Conservation (phyloP, 2,329 filamentous ascomycete genomes). For the Fusarium sp. region DNA sequence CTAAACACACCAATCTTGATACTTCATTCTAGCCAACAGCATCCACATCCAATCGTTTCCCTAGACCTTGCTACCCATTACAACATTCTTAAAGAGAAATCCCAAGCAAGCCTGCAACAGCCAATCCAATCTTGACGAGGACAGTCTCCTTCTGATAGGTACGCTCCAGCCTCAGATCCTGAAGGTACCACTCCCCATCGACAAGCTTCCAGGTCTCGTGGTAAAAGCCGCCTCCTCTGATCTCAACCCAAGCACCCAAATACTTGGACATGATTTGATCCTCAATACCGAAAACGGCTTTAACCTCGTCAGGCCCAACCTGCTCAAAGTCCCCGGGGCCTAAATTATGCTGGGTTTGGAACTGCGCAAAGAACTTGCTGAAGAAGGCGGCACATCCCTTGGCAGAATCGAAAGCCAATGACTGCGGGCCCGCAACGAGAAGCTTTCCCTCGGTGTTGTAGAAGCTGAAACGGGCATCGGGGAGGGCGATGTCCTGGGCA, state of each 20-base stretch:
- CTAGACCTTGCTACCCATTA: not conserved
- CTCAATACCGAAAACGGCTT: slow-evolving; percentile 39
- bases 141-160: slow-evolving; percentile 37
- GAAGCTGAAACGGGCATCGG: slow-evolving; percentile 37
- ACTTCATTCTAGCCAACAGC: not conserved
- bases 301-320: slow-evolving; percentile 39
- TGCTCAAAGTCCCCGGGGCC: slow-evolving; percentile 42
- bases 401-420: slow-evolving; percentile 8
- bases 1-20: not conserved
- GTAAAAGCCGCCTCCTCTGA: slow-evolving; percentile 41
- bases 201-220: slow-evolving; percentile 39
- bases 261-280: slow-evolving; percentile 31
- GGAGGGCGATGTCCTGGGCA: slow-evolving; percentile 37
- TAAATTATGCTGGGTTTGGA: slow-evolving; percentile 43
- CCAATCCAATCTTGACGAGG: slow-evolving; percentile 4
- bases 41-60: not conserved
- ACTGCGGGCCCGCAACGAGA: not conserved
- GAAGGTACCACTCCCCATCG: slow-evolving; percentile 40
- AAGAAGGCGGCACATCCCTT: slow-evolving; percentile 33
- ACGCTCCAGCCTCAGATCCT: slow-evolving; percentile 35
- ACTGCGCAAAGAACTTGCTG: slow-evolving; percentile 25
- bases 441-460: slow-evolving; percentile 18
- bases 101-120: not conserved
- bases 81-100: not conserved
- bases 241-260: slow-evolving; percentile 31